Percentiles rank a stretch among this genome's conserved stretches.
phyloP scores from a whole-genome alignment of 2,329 filamentous ascomycete genomes.

The Macrophomina phaseolina region DNA sequence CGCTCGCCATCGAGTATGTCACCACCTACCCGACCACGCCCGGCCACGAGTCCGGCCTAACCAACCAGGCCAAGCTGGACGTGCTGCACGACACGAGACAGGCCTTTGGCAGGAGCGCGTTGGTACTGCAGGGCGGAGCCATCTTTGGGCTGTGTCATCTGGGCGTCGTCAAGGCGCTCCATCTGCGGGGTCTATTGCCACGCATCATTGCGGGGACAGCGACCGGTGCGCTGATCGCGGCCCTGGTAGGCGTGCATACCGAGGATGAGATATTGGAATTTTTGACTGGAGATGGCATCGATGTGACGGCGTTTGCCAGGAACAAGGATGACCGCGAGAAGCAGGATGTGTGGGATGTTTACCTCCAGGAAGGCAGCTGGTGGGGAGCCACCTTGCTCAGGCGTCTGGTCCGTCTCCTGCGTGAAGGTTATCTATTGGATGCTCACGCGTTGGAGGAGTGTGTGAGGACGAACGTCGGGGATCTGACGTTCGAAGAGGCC shows the following conservation, averaged over 20 bases:
- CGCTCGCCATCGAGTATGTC: slow-evolving; percentile 80
- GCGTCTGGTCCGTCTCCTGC: slow-evolving; percentile 70
- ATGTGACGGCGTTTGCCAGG: slow-evolving; percentile 76
- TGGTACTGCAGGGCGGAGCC: slow-evolving; percentile 87
- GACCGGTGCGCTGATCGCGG: slow-evolving; percentile 87
- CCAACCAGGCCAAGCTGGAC: slow-evolving; percentile 80
- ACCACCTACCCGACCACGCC: slow-evolving; percentile 67
- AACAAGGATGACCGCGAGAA: slow-evolving; percentile 33
- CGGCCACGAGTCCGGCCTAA: slow-evolving; percentile 58
- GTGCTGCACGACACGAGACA: slow-evolving; percentile 86
- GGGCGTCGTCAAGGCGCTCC: slow-evolving; percentile 86
- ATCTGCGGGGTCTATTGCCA: slow-evolving; percentile 79
- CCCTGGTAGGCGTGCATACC: slow-evolving; percentile 84
- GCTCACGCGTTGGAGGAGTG: slow-evolving; percentile 81
- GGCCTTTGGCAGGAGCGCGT: slow-evolving; percentile 82
- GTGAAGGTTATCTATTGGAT: slow-evolving; percentile 84
- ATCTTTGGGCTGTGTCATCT: slow-evolving; percentile 92
- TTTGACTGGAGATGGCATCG: slow-evolving; percentile 78
- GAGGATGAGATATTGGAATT: slow-evolving; percentile 82
- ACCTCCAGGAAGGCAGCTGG: slow-evolving; percentile 34
- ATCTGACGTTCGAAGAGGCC: slow-evolving; percentile 92
- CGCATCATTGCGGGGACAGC: slow-evolving; percentile 91
- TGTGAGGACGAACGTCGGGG: slow-evolving; percentile 82
- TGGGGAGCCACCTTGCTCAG: slow-evolving; percentile 66
- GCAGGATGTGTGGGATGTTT: slow-evolving; percentile 32